Base-by-base conservation (phyloP, 768 basidiomycete genomes). In the Termitomyces sp. region DNA sequence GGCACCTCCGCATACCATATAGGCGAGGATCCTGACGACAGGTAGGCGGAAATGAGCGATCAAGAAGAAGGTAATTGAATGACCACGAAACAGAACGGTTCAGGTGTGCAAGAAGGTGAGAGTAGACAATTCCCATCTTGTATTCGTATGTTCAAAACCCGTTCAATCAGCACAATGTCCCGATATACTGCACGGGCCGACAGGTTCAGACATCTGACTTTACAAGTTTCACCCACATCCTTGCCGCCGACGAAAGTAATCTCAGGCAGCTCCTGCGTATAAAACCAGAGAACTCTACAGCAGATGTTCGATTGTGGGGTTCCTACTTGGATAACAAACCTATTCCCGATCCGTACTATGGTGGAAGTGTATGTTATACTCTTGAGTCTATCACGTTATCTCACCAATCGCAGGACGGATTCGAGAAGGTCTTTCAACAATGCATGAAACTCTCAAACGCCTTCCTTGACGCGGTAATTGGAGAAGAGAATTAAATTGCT, bases 311-410 rank as follows among this genome's bases (percentile, higher is more conserved):
- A 7, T 77, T 94, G n/a, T 94, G 88, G 85, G 91, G 90, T 18
- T 87, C 88, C 5, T 92, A 87, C 67, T 71, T 85, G 5, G 88
- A 90, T 66, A 74, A 77, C 48, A 80, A 80, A 65, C 77, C 85
- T 18, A 93, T 97, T 60, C 76, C 79, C 12, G 94, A 96, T 69
- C 94, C 94, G 5, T 96, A 94, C 69, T 94, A 91, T 60, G 89
- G 86, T 13, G 82, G 83, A 34, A 73, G 76, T 31, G 85, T 87
- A 68, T 66, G 82, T 71, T n/a, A 12, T 36, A 20, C 52, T 41
- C 33, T 37, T 12, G 9, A 41, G 4, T n/a, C 39, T 12, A 18
- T 34, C 46, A 49, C 26, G 13, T 3, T 18, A 37, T 52, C 5
- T 39, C 37, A 6, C 26, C 6, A 39, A 33, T 53, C 33, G n/a